phyloP scores from a whole-genome alignment of 257 asterid species.

The Cynanchum wilfordii region DNA sequence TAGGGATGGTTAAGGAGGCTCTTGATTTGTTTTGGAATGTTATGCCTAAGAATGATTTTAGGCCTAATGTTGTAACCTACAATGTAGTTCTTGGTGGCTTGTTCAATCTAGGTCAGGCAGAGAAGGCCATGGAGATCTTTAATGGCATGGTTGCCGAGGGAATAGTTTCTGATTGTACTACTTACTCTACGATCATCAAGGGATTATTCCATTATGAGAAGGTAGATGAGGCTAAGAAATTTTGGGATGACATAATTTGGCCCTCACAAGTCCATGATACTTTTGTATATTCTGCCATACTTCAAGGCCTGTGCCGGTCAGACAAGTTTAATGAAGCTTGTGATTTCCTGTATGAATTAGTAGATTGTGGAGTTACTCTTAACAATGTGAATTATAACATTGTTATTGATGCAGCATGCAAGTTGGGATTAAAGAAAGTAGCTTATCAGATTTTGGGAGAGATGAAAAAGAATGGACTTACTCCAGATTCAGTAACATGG shows the following conservation, averaged over 20 bases:
- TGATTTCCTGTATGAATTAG: conserved; percentile 67
- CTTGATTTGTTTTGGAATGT: conserved; percentile 37
- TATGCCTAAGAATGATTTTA: conserved; percentile 55
- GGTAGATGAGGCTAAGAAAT: conserved; percentile 59
- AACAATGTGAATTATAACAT: conserved; percentile 68
- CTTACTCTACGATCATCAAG: conserved; percentile 53
- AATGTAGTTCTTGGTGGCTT: conserved; percentile 63
- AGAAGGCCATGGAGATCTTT: conserved; percentile 66
- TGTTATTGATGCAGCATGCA: conserved; percentile 58
- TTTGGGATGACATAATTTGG: conserved; percentile 69
- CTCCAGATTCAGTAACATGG: conserved; percentile 83
- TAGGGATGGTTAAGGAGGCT: conserved; percentile 58
- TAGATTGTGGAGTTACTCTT: conserved; percentile 57
- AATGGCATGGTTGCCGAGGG: conserved; percentile 36
- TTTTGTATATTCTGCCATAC: conserved; percentile 63
- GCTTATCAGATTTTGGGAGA: conserved; percentile 75
- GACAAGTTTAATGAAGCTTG: conserved; percentile 59
- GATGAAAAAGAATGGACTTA: conserved; percentile 70
- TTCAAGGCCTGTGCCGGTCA: conserved; percentile 60
- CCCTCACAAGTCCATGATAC: conserved; percentile 66
- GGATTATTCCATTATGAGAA: conserved; percentile 44
- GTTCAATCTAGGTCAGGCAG: conserved; percentile 42
- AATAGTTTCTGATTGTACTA: conserved; percentile 52
- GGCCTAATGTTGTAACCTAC: conserved; percentile 63
- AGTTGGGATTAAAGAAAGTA: conserved; percentile 62